Conservation (phyloP, 352 stramenopile species). For the Globisporangium lucens region DNA sequence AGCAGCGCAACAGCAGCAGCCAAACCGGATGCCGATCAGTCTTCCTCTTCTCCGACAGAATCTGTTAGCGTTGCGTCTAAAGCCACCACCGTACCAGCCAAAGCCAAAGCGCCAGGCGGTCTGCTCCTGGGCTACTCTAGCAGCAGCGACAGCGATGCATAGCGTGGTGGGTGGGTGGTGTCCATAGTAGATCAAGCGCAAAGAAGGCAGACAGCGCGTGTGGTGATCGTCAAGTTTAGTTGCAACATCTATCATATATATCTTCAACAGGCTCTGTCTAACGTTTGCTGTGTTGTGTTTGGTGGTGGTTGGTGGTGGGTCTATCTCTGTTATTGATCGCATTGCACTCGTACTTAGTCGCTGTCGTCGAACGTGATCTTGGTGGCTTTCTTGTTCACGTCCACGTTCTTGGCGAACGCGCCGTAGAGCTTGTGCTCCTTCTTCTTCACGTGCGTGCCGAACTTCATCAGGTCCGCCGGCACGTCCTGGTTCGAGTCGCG, state of each 20-base stretch:
- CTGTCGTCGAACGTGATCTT: constrained; percentile 96
- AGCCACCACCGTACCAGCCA: constrained; percentile 5
- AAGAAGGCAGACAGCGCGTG: neutral
- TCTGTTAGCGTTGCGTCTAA: neutral
- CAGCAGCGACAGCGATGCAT: constrained; percentile 35
- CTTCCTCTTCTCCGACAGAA: neutral
- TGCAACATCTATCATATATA: constrained; percentile 15
- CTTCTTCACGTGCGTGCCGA: constrained; percentile 99
- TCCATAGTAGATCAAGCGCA: neutral
- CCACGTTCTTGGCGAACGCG: constrained; percentile 93
- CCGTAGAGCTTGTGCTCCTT: constrained; percentile 99
- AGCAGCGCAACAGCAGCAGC: neutral
- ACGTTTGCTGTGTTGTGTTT: neutral
- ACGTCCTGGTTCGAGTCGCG: constrained; percentile 92
- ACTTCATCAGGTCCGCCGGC: constrained; percentile 95
- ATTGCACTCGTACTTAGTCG: constrained; percentile 30
- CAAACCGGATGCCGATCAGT: neutral
- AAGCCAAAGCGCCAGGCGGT: neutral
- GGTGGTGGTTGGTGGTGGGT: neutral
- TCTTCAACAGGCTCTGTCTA: constrained; percentile 10
- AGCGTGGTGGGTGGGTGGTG: neutral
- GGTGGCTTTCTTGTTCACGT: constrained; percentile 95
- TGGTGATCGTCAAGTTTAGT: neutral
- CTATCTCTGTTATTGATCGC: neutral
- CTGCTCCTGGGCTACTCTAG: constrained; percentile 59